Percentiles rank a stretch among this genome's conserved stretches.
phyloP scores from a whole-genome alignment of 352 stramenopile species.

The Phytophthora syringae region DNA sequence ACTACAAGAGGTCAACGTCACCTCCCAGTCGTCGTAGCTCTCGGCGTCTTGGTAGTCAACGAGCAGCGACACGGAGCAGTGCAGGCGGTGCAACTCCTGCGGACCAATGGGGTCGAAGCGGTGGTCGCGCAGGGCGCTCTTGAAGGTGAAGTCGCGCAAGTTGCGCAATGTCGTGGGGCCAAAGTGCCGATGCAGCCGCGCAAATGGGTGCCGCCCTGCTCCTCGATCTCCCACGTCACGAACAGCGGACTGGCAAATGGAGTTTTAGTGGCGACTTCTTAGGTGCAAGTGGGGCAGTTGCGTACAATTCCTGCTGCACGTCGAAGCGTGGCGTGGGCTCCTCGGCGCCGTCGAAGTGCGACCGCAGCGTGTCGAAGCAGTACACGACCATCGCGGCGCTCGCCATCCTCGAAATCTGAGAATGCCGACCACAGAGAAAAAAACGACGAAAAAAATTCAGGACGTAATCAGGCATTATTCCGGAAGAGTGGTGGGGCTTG shows the following conservation, averaged over 20 bases:
- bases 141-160: slow-evolving; percentile 84
- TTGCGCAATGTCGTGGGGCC: slow-evolving; percentile 68
- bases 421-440: too few relatives aligned
- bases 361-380: slow-evolving; percentile 85
- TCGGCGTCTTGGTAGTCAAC: slow-evolving; percentile 79
- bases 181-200: slow-evolving; percentile 86
- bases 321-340: slow-evolving; percentile 68
- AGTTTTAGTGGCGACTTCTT: neutral
- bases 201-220: slow-evolving; percentile 48
- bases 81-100: slow-evolving; percentile 66
- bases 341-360: slow-evolving; percentile 60
- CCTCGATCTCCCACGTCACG: slow-evolving; percentile 87
- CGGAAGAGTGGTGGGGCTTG: neutral
- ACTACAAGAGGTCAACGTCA: slow-evolving; percentile 21
- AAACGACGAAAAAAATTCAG: too few relatives aligned
- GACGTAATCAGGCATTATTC: neutral
- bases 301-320: slow-evolving; percentile 61
- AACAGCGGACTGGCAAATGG: slow-evolving; percentile 63
- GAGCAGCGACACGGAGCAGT: slow-evolving; percentile 85
- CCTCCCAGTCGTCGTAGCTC: slow-evolving; percentile 86
- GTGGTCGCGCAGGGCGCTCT: slow-evolving; percentile 78
- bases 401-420: slow-evolving; percentile 50
- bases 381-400: slow-evolving; percentile 84
- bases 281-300: neutral
- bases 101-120: slow-evolving; percentile 80